Evolutionary conservation across 2,329 filamentous ascomycete genomes (phyloP), one percentile per base, ranked within the genome.

Genomic region (Aspergillus sp.): DNA sequence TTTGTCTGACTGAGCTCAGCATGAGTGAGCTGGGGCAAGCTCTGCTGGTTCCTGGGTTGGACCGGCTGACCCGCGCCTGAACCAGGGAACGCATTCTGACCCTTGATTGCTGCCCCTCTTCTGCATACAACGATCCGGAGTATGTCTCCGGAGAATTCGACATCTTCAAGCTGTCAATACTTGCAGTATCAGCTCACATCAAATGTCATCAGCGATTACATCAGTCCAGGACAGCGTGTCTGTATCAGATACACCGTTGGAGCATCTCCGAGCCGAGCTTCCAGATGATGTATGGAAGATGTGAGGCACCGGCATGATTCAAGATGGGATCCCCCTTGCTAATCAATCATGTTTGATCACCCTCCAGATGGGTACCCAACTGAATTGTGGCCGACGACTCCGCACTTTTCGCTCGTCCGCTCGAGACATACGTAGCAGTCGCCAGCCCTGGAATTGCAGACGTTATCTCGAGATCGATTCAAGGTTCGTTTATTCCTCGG

Each of bases 51-150:
- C 59, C 58, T 63, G 56, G 54, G 54, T 30, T 30, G 34, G 43
- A 50, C 30, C 48, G 48, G 48, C 48, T 50, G 46, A 61, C 57
- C 61, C 61, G 57, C 23, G 54, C 31, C 28, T 56, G 38, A 59
- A 58, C 61, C 59, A 63, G 49, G 61, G 62, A 61, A 64, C 54
- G 51, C 54, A 28, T 28, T 41, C 34, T 41, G 34, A 41, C 34
- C 34, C 47, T 50, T 25, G 22, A 25, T 30, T 25, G n/a, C 25
- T 58, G 41, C 48, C 23, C 34, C 34, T 41, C 34, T 41, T 41
- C 34, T 41, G 34, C 34, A 41, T 41, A 41, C 9, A 41, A n/a
- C 43, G 4, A 25, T 46, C 15, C 43, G 43, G 43, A 46, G 43
- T 22, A 46, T 46, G 28, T 50, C 34, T 30, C 45, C 48, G 54